A percentile compares a stretch with the other conserved stretches of the same genome.
Evolutionary conservation across 768 basidiomycete genomes (phyloP).

Genomic region (Kwoniella mangroviensis): DNA sequence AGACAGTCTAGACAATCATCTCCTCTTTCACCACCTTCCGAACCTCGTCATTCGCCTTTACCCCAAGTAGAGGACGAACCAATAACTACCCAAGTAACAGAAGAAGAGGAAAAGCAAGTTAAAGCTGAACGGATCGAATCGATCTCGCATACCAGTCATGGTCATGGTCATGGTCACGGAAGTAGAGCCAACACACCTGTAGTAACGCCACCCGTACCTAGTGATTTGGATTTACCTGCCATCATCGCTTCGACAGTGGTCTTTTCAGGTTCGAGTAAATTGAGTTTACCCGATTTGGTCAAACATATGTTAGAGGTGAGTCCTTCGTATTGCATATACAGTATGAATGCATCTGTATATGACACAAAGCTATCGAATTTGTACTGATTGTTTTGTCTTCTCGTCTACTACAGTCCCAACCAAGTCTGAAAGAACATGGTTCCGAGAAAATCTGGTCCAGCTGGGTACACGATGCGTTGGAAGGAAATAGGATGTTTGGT

Average conservation of each 20-base stretch:
- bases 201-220: constrained; percentile 17
- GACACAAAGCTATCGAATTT: background rate
- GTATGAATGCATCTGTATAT: background rate
- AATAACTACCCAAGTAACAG: background rate
- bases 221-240: constrained; percentile 46
- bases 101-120: constrained; percentile 18
- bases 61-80: constrained; percentile 7
- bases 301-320: constrained; percentile 57
- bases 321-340: constrained; percentile 1
- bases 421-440: constrained; percentile 47
- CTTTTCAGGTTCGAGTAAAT: constrained; percentile 53
- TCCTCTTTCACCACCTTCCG: constrained; percentile 21
- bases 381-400: constrained; percentile 2
- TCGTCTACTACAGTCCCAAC: constrained; percentile 44
- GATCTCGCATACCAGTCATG: background rate
- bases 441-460: constrained; percentile 42
- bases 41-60: constrained; percentile 13
- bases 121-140: constrained; percentile 16
- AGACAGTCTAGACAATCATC: constrained; percentile 16
- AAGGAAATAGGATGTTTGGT: constrained; percentile 53
- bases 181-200: constrained; percentile 12
- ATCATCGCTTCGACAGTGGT: constrained; percentile 54
- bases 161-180: background rate
- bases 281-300: constrained; percentile 54
- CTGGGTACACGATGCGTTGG: constrained; percentile 42